Base-by-base conservation (phyloP, 345 rosid species). In the Lumnitzera littorea region DNA sequence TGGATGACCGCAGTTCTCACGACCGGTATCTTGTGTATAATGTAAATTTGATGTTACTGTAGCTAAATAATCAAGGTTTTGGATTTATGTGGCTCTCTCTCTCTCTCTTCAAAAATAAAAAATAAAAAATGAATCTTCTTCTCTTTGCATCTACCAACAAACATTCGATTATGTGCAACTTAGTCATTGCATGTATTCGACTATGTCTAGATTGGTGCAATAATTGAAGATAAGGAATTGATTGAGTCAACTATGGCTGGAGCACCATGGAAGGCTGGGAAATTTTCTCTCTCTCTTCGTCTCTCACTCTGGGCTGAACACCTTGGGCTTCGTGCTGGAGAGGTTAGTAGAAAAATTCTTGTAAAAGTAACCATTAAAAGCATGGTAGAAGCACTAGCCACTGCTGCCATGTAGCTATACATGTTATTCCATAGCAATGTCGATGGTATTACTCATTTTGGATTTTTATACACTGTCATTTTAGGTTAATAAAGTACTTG, bases 191-290 rank as follows among this genome's bases (percentile, higher is more conserved):
- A 12, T 47, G 65, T 69, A 31, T 67, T 69, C 74, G 7, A 29
- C 36, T 29, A 0, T 29, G 43, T 9, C 43, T 81, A 94, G 99
- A 91, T 94, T 65, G 97, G 82, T 17, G 82, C 88, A 61, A 78
- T 94, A 51, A 86, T 91, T 2, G 97, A 94, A 77, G 99, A 94
- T 81, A 88, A 77, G 71, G 99, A 88, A 62, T 68, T 80, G 0
- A 83, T 94, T 58, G 86, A 84, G 74, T 94, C 99, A 1, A 71
- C 58, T 65, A 91, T 94, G 97, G 95, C 86, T 67, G 99, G 96
- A 66, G 80, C 80, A 55, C 92, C 96, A 51, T 84, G 97, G 99
- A 86, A 88, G 70, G 97, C 99, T 67, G 99, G 99, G 67, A 91
- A 76, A 57, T 88, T 91, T 73, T 53, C 92, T 61, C 58, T 63